A percentile compares a stretch with the other conserved stretches of the same genome.
Conservation (phyloP, 1,284 basidiomycete genomes). For the Vanrija sp. region DNA sequence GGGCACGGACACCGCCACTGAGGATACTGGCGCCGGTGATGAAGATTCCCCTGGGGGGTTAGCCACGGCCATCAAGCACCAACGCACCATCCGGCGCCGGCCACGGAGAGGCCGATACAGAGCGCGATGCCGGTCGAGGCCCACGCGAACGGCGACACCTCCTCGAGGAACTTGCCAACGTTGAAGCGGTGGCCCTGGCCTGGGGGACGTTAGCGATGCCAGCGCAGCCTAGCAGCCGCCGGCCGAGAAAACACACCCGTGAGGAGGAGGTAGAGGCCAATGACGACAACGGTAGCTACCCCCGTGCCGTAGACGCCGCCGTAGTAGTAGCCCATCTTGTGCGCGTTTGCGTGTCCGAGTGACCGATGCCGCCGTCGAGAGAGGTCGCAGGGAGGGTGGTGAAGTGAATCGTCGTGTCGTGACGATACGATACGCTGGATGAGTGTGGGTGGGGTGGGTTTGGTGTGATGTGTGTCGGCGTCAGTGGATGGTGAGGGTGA, state of each 20-base stretch:
- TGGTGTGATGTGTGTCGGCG: neutral
- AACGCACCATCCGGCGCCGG: slow-evolving; percentile 89
- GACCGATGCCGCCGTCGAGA: neutral
- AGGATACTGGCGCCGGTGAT: slow-evolving; percentile 91
- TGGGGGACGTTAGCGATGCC: slow-evolving; percentile 39
- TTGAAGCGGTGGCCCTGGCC: slow-evolving; percentile 87
- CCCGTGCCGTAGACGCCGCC: slow-evolving; percentile 48
- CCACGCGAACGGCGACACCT: slow-evolving; percentile 91
- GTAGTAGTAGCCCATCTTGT: slow-evolving; percentile 26
- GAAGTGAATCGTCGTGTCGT: neutral
- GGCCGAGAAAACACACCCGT: slow-evolving; percentile 59
- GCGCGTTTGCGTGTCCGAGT: neutral
- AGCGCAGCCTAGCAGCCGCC: no score
- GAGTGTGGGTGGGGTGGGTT: neutral
- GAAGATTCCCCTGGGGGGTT: slow-evolving; percentile 86
- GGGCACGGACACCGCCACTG: slow-evolving; percentile 89
- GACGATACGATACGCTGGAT: no score
- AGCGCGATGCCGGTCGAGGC: slow-evolving; percentile 85
- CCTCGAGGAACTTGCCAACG: slow-evolving; percentile 84
- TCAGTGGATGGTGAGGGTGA: no score
- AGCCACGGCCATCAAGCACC: neutral
- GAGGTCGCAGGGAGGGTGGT: neutral
- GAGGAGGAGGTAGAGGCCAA: slow-evolving; percentile 79
- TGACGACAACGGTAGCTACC: slow-evolving; percentile 59
- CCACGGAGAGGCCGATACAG: slow-evolving; percentile 87